phyloP scores from a whole-genome alignment of 305 asterid genomes.

The Solanum aculeatissimum region DNA sequence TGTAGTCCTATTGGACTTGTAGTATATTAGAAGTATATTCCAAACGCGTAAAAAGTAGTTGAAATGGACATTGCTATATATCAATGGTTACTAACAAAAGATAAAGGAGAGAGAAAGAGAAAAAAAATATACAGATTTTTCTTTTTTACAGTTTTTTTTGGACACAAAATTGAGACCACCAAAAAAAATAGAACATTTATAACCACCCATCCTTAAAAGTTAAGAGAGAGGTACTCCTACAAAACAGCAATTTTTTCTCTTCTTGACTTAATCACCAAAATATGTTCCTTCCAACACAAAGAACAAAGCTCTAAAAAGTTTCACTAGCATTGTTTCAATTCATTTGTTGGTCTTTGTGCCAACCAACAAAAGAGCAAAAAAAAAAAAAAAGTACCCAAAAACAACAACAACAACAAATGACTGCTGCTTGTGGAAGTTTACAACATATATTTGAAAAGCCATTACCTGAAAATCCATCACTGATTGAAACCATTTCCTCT shows the following conservation, averaged over 20 bases:
- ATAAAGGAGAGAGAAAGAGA: constrained; percentile 14
- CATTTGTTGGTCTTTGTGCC: constrained; percentile 12
- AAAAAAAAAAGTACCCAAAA: too few relatives aligned
- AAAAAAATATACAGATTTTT: not conserved
- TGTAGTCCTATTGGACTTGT: not conserved
- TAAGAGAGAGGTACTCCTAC: constrained; percentile 20
- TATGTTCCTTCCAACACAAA: not conserved
- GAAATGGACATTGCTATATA: not conserved
- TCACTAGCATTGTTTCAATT: not conserved
- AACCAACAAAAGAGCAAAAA: not conserved
- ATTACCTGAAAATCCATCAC: constrained; percentile 40
- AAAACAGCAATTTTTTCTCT: constrained; percentile 19
- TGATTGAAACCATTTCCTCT: constrained; percentile 58
- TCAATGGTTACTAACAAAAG: not conserved
- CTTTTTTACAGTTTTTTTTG: not conserved
- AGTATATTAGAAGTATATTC: not conserved
- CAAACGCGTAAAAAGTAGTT: constrained; percentile 3
- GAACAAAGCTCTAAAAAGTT: not conserved
- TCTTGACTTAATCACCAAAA: constrained; percentile 35
- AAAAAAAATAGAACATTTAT: constrained; percentile 13
- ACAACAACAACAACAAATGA: not conserved
- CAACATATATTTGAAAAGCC: constrained; percentile 51
- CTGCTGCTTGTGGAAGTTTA: constrained; percentile 60
- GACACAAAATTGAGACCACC: constrained; percentile 22
- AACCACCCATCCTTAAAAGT: constrained; percentile 42